Evolutionary conservation across 2,329 filamentous ascomycete genomes (phyloP).

Genomic region (Epichloe scottii): DNA sequence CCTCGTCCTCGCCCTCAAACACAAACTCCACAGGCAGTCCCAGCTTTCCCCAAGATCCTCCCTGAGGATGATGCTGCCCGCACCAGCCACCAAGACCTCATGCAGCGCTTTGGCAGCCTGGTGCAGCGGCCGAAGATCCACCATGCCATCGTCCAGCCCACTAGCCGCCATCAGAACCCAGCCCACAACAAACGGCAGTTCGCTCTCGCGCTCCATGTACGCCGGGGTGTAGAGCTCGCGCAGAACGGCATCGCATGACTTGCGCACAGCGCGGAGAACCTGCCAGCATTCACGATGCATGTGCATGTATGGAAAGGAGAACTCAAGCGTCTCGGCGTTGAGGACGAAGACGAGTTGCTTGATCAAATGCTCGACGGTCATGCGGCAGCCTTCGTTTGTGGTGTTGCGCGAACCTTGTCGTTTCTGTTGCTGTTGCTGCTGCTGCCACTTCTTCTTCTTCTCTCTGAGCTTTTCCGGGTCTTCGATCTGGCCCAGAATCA

Average conservation of each 20-base stretch:
- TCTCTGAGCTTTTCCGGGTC: constrained; percentile 9
- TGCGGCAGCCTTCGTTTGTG: not conserved
- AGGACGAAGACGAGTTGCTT: constrained; percentile 20
- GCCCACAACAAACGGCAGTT: constrained; percentile 28
- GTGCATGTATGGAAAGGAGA: constrained; percentile 27
- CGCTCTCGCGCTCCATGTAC: constrained; percentile 25
- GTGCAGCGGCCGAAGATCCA: not conserved
- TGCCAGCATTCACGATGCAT: constrained; percentile 29
- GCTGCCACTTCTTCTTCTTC: constrained; percentile 1
- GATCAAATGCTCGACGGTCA: constrained; percentile 17
- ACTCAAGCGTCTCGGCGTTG: constrained; percentile 22
- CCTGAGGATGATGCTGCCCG: not conserved
- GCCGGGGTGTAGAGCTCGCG: constrained; percentile 18
- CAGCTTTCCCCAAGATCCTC: not conserved
- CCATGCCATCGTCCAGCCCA: not conserved
- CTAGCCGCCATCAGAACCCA: constrained; percentile 23
- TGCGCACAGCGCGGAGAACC: constrained; percentile 20
- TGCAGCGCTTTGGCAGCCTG: not conserved
- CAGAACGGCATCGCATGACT: constrained; percentile 19
- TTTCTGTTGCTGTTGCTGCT: not conserved
- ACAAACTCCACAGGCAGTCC: not conserved
- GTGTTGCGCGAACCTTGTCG: not conserved
- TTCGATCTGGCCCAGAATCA: constrained; percentile 8
- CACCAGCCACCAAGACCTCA: not conserved
- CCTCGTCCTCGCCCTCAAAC: not conserved